Conservation (phyloP, 1,284 basidiomycete species). For the Anthracocystis setariae region DNA sequence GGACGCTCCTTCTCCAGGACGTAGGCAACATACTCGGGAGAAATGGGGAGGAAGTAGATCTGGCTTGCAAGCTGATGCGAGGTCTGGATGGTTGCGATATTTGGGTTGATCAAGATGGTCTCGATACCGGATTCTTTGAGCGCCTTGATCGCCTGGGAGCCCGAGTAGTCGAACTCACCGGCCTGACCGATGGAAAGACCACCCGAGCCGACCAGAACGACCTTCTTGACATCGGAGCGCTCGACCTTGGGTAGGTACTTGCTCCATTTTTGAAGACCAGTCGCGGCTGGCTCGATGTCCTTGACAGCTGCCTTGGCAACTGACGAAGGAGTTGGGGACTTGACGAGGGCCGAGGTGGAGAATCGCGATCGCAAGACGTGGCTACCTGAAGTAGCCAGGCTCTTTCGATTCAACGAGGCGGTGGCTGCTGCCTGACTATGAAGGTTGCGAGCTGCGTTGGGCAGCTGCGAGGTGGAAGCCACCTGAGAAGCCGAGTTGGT, state of each 20-base stretch:
- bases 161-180: conserved; percentile 99
- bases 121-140: conserved; percentile 94
- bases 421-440: conserved; percentile 27
- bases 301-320: conserved; percentile 47
- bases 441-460: conserved; percentile 30
- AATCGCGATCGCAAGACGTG: conserved; percentile 47
- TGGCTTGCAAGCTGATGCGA: conserved; percentile 95
- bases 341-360: conserved; percentile 42
- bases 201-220: conserved; percentile 94
- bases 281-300: conserved; percentile 56
- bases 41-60: conserved; percentile 97
- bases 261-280: conserved; percentile 59
- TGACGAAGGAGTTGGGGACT: conserved; percentile 38
- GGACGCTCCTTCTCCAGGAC: conserved; percentile 98
- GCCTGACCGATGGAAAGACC: conserved; percentile 98
- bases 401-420: conserved; percentile 21
- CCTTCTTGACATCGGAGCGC: conserved; percentile 85
- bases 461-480: conserved; percentile 36
- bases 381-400: conserved; percentile 32
- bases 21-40: conserved; percentile 96
- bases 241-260: conserved; percentile 63
- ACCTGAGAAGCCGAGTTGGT: conserved; percentile 41
- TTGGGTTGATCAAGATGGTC: conserved; percentile 77
- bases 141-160: conserved; percentile 98
- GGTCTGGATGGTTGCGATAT: conserved; percentile 67